A percentile compares a stretch with the other conserved stretches of the same genome.
phyloP scores from a whole-genome alignment of 2,329 filamentous ascomycete species.

The Aspergillus intermedius region DNA sequence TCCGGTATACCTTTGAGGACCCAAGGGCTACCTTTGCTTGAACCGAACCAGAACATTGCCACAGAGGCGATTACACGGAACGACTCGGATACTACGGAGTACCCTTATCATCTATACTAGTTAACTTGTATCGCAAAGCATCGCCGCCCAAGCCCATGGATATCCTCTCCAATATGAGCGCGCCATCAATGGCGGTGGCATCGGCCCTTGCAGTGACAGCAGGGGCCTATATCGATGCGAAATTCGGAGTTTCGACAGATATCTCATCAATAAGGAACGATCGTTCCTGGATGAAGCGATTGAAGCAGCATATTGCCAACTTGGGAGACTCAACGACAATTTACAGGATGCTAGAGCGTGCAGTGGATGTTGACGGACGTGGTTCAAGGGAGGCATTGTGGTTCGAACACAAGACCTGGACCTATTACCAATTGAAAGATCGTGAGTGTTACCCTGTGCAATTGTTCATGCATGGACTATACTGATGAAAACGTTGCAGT shows the following conservation, averaged over 20 bases:
- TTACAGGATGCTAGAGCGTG: conserved; percentile 39
- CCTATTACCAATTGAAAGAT: conserved; percentile 39
- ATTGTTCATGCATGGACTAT: background rate
- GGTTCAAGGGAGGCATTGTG: conserved; percentile 39
- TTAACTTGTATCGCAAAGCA: background rate
- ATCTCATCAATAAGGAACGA: conserved; percentile 30
- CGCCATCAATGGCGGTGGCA: conserved; percentile 25
- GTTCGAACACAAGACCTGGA: conserved; percentile 46
- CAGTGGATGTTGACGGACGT: conserved; percentile 34
- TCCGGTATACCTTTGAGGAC: background rate
- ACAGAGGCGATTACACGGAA: background rate
- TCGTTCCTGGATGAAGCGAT: conserved; percentile 25
- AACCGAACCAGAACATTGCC: background rate
- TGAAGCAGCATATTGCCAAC: conserved; percentile 30
- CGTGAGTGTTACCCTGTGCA: conserved; percentile 22
- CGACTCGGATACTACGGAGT: no score
- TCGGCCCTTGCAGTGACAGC: conserved; percentile 31
- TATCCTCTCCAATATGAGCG: conserved; percentile 20
- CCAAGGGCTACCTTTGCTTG: background rate
- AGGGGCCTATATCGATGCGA: conserved; percentile 40
- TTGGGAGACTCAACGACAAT: conserved; percentile 36
- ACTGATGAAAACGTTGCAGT: conserved; percentile 23
- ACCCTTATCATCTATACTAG: background rate
- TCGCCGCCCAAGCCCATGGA: conserved; percentile 16
- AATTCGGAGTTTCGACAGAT: conserved; percentile 36